Base-by-base conservation (phyloP, 2,329 filamentous ascomycete species). In the Pestalotiopsis sp. region DNA sequence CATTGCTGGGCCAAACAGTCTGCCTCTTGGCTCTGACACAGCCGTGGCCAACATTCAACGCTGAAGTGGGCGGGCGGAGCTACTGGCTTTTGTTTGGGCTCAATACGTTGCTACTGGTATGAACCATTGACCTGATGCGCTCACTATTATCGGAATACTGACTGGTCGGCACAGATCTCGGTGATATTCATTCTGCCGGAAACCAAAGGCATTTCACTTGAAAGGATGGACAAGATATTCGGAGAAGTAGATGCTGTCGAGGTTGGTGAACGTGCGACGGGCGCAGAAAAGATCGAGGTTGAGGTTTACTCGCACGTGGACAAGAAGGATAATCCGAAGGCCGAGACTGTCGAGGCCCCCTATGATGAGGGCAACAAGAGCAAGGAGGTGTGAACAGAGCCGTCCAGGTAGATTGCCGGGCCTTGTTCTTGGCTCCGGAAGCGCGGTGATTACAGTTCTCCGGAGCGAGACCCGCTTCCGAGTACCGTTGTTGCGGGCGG, bases 41-140 rank as follows among this genome's bases (percentile, higher is more conserved):
- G 58, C 30, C 58, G n/a, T 61, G 58, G 58, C 58, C 58, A 22
- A 61, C 58, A 2, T 61, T 61, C 17, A 61, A 61, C 10, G 58
- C 58, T 11, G 58, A 61, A 26, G 58, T 61, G 3, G 58, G 58
- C n/a, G 58, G 58, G 14, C 26, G 35, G 35, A 61, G 58, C 30
- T 61, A 61, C 30, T 61, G 58, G 58, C 58, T 61, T 3, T 4
- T 61, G 1, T 61, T 61, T 22, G 58, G 58, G 10, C 58, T 61
- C n/a, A 61, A 61, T 7, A 38, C 26, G 1, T 20, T 61, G 11
- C 35, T 61, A 3, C 30, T 61, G 30, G 58, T 61, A 60, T 11
- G 58, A 30, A 14, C 6, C 9, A 30, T 56, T 20, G 5, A 17
- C 13, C 56, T 60, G 4, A 26, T 26, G 26, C 26, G 26, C 26